These are phyloP conservation scores for Tetracentron sinense DNA, from an alignment of 164 flowering plant species.

Conservation along the genomic window DNA sequence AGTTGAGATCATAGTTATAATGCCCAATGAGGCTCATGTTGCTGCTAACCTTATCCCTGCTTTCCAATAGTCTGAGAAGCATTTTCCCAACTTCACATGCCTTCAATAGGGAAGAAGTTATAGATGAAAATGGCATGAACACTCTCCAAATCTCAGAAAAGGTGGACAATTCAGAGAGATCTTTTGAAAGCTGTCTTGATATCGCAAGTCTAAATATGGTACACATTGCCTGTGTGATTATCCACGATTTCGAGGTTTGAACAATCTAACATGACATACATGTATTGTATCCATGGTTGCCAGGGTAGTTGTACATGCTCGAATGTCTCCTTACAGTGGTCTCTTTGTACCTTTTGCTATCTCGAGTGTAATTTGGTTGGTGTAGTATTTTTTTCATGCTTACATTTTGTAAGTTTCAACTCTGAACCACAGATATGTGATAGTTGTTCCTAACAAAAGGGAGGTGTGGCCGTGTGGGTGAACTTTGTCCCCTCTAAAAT, in stretches of 20 bases:
- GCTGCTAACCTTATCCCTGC: not conserved
- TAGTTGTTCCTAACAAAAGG: no score
- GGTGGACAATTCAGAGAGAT: not conserved
- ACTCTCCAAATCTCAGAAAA: no score
- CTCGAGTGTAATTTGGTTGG: no score
- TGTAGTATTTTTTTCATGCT: no score
- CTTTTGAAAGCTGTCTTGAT: not conserved
- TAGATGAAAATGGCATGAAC: slow-evolving; percentile 1
- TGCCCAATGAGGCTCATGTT: not conserved
- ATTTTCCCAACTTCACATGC: not conserved
- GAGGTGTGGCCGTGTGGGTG: no score
- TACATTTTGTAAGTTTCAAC: no score
- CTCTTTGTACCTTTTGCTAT: no score
- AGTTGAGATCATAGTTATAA: not conserved
- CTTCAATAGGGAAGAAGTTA: slow-evolving; percentile 8
- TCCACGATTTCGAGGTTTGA: not conserved
- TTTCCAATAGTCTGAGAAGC: slow-evolving; percentile 1
- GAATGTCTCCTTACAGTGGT: no score
- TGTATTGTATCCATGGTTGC: not conserved
- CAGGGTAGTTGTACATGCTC: no score
- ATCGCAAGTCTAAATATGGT: not conserved
- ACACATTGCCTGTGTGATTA: not conserved
- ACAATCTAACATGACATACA: not conserved
- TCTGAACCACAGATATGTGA: no score
- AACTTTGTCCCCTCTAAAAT: no score